Base-by-base conservation (phyloP, 2,329 filamentous ascomycete genomes). In the Gnomoniopsis sp. region DNA sequence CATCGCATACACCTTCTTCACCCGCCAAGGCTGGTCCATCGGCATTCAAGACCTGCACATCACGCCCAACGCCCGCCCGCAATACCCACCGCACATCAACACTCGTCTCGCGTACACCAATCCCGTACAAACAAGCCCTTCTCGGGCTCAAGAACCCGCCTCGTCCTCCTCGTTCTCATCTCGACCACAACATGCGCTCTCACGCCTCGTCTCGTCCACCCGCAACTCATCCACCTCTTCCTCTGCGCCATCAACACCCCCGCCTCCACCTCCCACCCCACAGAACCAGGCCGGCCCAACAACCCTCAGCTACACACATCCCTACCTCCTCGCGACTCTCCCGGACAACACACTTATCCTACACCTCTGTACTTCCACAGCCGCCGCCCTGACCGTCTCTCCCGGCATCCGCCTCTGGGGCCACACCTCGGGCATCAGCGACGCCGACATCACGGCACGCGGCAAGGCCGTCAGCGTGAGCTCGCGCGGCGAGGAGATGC, bases 381-480 rank as follows among this genome's bases (percentile, higher is more conserved):
- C 84, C 1, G 80, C 84, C 0, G 75, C 79, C 0, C 78, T 96
- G 2, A 84, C 82, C 1, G 87, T 97, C 57, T 88, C 89, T 41
- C 76, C 85, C 0, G 90, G 89, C 1, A 88, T 87, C 63, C 83
- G 91, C 30, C 82, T 97, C 6, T 96, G 91, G 90, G 93, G 93
- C 8, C 93, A 96, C 69, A 96, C 93, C 0, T 96, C 92, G 1
- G 90, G 90, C 3, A 91, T 97, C 36, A 91, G 90, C 51, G 88
- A 90, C 34, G 91, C 90, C 8, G 88, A 96, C 67, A 90, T 96
- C 56, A 93, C 90, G 19, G 85, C 89, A 48, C 85, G 89, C 41
- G 92, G 92, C 19, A 96, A 93, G 72, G 93, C 92, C 0, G 90
- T 97, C 3, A 96, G 91, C n/a, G 88, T 96, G 53, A 95, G 90